These are phyloP conservation scores for Penicillium chermesinum DNA, from an alignment of 495 filamentous ascomycete genomes.

Conservation along the genomic window DNA sequence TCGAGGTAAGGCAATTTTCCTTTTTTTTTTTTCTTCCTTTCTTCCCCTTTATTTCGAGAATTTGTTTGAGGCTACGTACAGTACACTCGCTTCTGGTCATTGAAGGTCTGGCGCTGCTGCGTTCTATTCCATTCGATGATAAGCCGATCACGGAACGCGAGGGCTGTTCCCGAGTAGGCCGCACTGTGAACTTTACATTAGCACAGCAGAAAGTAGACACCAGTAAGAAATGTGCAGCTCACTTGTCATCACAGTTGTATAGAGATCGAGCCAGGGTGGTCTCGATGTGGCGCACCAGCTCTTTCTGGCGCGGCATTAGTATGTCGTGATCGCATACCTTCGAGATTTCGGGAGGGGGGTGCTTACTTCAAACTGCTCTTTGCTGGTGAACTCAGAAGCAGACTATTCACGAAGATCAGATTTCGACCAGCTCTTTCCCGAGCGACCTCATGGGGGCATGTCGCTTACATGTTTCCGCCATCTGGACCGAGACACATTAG, in stretches of 20 bases:
- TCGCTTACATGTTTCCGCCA: constrained; percentile 73
- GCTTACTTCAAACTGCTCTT: constrained; percentile 63
- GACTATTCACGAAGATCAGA: constrained; percentile 37
- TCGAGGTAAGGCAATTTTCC: no score
- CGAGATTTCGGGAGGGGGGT: not conserved
- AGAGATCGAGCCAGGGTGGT: constrained; percentile 93
- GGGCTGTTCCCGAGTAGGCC: constrained; percentile 81
- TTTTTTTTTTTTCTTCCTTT: no score
- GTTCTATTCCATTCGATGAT: constrained; percentile 97
- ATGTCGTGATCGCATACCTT: constrained; percentile 4
- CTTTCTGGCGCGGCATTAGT: constrained; percentile 45
- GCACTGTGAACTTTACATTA: constrained; percentile 46
- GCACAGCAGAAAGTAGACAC: not conserved
- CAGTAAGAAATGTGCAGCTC: not conserved
- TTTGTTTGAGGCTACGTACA: constrained; percentile 40
- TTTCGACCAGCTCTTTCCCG: no score
- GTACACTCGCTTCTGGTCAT: constrained; percentile 89
- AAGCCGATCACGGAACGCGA: constrained; percentile 88
- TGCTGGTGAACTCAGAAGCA: constrained; percentile 64
- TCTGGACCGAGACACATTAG: constrained; percentile 28
- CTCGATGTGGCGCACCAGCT: constrained; percentile 90
- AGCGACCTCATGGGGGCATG: no score
- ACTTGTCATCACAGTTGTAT: constrained; percentile 94
- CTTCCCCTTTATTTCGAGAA: not conserved
- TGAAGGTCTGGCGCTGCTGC: constrained; percentile 88